A percentile compares a stretch with the other conserved stretches of the same genome.
These are phyloP conservation scores for Pleurotus salmoneostramineus DNA, from an alignment of 768 basidiomycete genomes.

Conservation along the genomic window DNA sequence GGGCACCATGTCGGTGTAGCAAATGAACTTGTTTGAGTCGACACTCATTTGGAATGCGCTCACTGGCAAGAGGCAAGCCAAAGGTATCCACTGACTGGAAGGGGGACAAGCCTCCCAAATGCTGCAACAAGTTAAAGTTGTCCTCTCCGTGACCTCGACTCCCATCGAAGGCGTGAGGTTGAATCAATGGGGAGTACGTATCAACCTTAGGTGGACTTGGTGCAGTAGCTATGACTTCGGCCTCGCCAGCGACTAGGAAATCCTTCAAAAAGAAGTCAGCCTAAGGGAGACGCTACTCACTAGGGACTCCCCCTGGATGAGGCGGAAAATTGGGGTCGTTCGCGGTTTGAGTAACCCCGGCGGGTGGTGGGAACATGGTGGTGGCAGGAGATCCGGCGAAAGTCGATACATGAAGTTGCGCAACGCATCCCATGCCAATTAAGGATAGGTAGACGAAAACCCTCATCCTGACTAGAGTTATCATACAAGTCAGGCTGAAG, in stretches of 20 bases:
- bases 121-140: conserved; percentile 38
- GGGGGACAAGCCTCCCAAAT: conserved; percentile 46
- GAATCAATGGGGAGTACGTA: conserved; percentile 38
- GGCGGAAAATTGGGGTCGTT: conserved; percentile 29
- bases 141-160: conserved; percentile 21
- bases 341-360: conserved; percentile 28
- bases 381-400: conserved; percentile 40
- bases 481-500: neutral
- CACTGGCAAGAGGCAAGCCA: conserved; percentile 44
- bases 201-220: conserved; percentile 31
- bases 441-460: neutral
- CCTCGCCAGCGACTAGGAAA: conserved; percentile 38
- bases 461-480: neutral
- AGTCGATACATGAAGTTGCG: conserved; percentile 22
- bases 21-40: conserved; percentile 49
- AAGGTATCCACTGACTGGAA: conserved; percentile 48
- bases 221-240: conserved; percentile 37
- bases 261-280: neutral
- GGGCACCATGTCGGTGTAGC: conserved; percentile 67
- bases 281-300: conserved; percentile 21
- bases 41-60: conserved; percentile 42
- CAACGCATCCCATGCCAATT: neutral
- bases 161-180: conserved; percentile 21
- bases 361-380: conserved; percentile 37
- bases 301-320: conserved; percentile 40